Evolutionary conservation across 176 grass and related monocot species (phyloP).

Genomic region (Urochloa ruziziensis): DNA sequence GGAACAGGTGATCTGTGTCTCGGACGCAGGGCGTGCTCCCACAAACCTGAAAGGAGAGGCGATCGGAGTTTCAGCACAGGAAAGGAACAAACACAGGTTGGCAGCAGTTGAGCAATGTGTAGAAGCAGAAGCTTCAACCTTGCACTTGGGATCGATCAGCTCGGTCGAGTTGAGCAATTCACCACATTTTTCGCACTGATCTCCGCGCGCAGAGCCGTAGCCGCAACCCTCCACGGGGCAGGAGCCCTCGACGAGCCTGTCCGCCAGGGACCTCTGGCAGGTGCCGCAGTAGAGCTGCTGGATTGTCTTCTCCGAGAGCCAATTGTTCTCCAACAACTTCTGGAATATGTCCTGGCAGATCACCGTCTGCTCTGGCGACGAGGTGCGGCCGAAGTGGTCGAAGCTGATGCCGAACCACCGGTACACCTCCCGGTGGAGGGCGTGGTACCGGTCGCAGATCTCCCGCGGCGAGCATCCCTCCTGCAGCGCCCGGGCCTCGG

Average conservation of each 20-base stretch:
- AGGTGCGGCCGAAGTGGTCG: constrained; percentile 80
- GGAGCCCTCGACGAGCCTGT: constrained; percentile 69
- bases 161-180: constrained; percentile 74
- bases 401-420: constrained; percentile 84
- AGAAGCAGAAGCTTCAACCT: constrained; percentile 17
- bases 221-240: constrained; percentile 64
- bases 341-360: constrained; percentile 72
- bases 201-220: constrained; percentile 63
- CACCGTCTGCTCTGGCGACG: constrained; percentile 59
- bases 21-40: constrained; percentile 40
- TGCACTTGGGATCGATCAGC: constrained; percentile 72
- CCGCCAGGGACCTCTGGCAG: constrained; percentile 67
- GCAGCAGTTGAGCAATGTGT: too few relatives aligned
- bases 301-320: constrained; percentile 83
- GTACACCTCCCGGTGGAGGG: constrained; percentile 71
- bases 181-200: constrained; percentile 90
- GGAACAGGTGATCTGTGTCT: constrained; percentile 74
- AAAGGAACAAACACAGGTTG: neutral
- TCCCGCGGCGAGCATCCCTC: constrained; percentile 57
- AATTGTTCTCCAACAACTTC: constrained; percentile 58
- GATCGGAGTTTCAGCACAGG: neutral
- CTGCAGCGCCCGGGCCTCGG: constrained; percentile 76
- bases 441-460: constrained; percentile 82
- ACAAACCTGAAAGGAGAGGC: constrained; percentile 46
- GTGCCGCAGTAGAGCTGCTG: constrained; percentile 75